Percentiles rank a stretch among this genome's conserved stretches.
Conservation (phyloP, 345 rosid genomes). For the Passiflora organensis region DNA sequence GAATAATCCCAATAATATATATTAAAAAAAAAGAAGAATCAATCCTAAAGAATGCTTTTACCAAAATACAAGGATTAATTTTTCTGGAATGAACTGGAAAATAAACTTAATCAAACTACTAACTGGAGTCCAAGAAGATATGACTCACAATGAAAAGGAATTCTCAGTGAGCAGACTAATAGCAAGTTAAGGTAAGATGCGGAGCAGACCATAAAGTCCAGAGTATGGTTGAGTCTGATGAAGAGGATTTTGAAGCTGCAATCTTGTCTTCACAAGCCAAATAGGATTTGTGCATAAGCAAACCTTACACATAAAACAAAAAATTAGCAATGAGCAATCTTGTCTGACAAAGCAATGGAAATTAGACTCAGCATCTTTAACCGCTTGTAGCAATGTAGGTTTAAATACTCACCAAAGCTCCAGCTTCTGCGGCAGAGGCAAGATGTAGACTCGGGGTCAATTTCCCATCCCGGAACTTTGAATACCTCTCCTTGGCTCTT, state of each 20-base stretch:
- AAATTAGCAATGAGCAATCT: not conserved
- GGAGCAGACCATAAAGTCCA: constrained; percentile 70
- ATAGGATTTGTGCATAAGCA: constrained; percentile 85
- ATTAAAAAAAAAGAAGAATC: too few species aligned
- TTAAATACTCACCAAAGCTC: constrained; percentile 67
- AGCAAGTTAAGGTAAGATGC: constrained; percentile 32
- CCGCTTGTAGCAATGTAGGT: too few species aligned
- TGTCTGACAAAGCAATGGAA: not conserved
- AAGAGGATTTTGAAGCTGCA: constrained; percentile 91
- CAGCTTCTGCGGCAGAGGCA: constrained; percentile 95
- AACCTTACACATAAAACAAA: constrained; percentile 42
- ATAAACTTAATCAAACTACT: constrained; percentile 12
- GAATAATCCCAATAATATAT: not conserved
- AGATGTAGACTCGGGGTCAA: constrained; percentile 75
- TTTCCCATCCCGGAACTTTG: constrained; percentile 48
- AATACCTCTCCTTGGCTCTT: constrained; percentile 79
- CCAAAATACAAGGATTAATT: not conserved
- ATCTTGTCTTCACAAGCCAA: constrained; percentile 93
- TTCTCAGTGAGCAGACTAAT: constrained; percentile 22
- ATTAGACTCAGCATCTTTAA: not conserved
- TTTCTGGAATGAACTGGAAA: constrained; percentile 1
- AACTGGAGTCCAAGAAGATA: constrained; percentile 17
- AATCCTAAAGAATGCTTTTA: too few species aligned
- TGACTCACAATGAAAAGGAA: constrained; percentile 20
- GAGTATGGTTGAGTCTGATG: constrained; percentile 68